Percentiles rank a stretch among this genome's conserved stretches.
These are phyloP conservation scores for Leptographium lundbergii DNA, from an alignment of 2,329 filamentous ascomycete species.

Conservation along the genomic window DNA sequence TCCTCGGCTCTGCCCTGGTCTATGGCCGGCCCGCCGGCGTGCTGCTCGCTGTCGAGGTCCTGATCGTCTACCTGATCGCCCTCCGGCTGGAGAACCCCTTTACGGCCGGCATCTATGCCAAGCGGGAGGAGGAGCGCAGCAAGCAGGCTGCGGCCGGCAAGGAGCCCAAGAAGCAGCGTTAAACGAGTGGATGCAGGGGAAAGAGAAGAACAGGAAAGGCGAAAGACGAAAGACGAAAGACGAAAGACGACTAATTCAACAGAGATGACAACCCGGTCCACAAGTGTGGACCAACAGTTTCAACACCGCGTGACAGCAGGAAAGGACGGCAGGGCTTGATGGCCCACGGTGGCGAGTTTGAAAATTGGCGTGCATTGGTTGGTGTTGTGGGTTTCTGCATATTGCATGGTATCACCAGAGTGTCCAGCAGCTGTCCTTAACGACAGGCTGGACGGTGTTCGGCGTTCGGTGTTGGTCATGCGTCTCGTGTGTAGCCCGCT, in stretches of 20 bases:
- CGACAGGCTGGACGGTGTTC: neutral
- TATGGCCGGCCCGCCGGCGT: constrained; percentile 82
- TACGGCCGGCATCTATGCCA: constrained; percentile 83
- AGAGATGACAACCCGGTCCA: too few relatives aligned
- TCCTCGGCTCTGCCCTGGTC: constrained; percentile 74
- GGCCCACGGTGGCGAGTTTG: neutral
- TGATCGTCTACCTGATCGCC: constrained; percentile 67
- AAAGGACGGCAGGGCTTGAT: too few relatives aligned
- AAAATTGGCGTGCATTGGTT: neutral
- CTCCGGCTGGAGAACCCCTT: constrained; percentile 88
- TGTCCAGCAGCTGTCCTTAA: neutral
- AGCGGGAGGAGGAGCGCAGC: constrained; percentile 49
- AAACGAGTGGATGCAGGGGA: constrained; percentile 10
- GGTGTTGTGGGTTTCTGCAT: neutral
- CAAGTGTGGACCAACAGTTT: too few relatives aligned
- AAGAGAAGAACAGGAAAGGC: neutral
- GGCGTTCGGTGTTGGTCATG: neutral
- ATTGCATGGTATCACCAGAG: neutral
- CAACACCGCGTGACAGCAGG: too few relatives aligned
- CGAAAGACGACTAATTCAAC: neutral
- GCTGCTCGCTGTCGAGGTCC: constrained; percentile 61
- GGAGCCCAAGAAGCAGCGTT: constrained; percentile 40
- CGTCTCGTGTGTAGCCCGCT: neutral
- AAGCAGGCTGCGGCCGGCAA: constrained; percentile 3
- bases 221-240: neutral